phyloP scores from a whole-genome alignment of 805 yeast genomes.

The Candida takata region DNA sequence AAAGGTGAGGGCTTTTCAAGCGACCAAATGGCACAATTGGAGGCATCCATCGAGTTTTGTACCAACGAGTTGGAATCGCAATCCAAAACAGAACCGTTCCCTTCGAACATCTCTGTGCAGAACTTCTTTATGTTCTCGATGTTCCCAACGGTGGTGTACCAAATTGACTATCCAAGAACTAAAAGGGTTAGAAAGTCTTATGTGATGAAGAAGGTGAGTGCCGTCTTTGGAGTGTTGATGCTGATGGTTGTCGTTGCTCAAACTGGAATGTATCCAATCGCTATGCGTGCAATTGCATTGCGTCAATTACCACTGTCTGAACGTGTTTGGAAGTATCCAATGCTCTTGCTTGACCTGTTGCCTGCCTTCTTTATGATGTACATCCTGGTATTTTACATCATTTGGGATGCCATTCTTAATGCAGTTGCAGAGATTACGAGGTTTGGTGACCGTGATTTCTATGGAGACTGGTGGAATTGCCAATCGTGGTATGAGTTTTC shows the following conservation, averaged over 20 bases:
- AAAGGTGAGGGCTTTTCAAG: constrained; percentile 22
- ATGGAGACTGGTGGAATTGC: constrained; percentile 98
- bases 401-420: constrained; percentile 93
- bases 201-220: constrained; percentile 60
- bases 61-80: constrained; percentile 62
- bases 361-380: constrained; percentile 77
- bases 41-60: constrained; percentile 57
- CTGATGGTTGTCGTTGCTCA: constrained; percentile 80
- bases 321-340: constrained; percentile 42
- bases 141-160: constrained; percentile 87
- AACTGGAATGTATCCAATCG: constrained; percentile 66
- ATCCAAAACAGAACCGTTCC: constrained; percentile 46
- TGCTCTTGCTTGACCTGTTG: constrained; percentile 61
- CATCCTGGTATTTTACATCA: constrained; percentile 73
- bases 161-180: constrained; percentile 77
- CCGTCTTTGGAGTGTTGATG: constrained; percentile 80
- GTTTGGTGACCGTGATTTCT: constrained; percentile 88
- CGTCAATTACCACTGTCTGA: constrained; percentile 41
- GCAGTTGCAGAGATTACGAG: constrained; percentile 81
- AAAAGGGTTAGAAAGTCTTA: constrained; percentile 59
- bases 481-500: constrained; percentile 91
- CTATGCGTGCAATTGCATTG: constrained; percentile 49
- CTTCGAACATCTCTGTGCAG: constrained; percentile 54
- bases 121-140: constrained; percentile 75
- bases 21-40: constrained; percentile 16